phyloP scores from a whole-genome alignment of 441 rosid species.

The Gossypium aridum region DNA sequence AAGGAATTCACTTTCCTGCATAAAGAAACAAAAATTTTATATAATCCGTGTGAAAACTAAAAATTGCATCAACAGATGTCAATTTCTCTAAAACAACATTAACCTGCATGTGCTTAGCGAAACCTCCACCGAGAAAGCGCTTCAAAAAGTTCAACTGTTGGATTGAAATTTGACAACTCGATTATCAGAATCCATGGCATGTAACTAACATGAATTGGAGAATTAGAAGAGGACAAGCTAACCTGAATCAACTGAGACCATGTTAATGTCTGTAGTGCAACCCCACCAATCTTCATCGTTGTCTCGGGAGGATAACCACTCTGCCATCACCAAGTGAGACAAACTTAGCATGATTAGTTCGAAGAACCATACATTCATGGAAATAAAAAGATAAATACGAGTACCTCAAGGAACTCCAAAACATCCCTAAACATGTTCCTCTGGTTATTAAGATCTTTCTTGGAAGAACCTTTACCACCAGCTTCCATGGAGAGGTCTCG shows the following conservation, averaged over 20 bases:
- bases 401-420: conserved; percentile 74
- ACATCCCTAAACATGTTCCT: conserved; percentile 76
- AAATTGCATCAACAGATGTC: not conserved
- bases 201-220: not conserved
- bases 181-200: conserved; percentile 3
- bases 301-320: conserved; percentile 54
- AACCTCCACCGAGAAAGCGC: too few relatives aligned
- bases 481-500: conserved; percentile 77
- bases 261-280: conserved; percentile 44
- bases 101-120: conserved; percentile 55
- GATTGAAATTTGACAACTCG: not conserved
- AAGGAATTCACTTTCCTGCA: conserved; percentile 83
- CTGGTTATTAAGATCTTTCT: conserved; percentile 85
- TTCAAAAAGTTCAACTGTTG: too few relatives aligned
- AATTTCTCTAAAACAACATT: conserved; percentile 12
- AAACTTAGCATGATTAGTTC: not conserved
- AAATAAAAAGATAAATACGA: not conserved
- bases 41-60: not conserved
- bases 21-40: not conserved
- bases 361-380: not conserved
- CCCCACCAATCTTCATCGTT: conserved; percentile 69
- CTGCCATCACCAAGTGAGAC: conserved; percentile 25
- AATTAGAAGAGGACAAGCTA: not conserved
- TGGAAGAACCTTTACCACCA: conserved; percentile 86
- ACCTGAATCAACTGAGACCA: conserved; percentile 89